Conservation (phyloP, 768 basidiomycete genomes). For the Lentinula sp. region DNA sequence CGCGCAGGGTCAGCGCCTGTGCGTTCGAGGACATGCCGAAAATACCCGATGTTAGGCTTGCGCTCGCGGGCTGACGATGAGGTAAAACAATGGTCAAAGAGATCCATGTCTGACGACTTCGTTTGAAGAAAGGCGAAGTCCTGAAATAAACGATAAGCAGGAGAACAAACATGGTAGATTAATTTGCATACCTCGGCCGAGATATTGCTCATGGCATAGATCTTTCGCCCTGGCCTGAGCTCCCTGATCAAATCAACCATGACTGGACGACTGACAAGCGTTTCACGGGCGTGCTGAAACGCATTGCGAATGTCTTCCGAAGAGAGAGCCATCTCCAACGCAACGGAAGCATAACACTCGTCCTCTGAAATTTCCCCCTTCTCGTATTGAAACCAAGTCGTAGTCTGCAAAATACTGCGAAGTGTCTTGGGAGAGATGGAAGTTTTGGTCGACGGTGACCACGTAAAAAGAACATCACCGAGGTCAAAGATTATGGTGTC, state of each 20-base stretch:
- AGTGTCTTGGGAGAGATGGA: conserved; percentile 34
- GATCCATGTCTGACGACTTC: conserved; percentile 38
- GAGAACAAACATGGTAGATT: not conserved
- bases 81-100: conserved; percentile 46
- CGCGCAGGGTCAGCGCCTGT: conserved; percentile 37
- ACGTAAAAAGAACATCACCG: conserved; percentile 51
- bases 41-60: conserved; percentile 51
- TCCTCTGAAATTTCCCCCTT: conserved; percentile 36
- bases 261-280: conserved; percentile 37
- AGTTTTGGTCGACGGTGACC: conserved; percentile 42
- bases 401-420: conserved; percentile 33
- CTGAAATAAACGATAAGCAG: not conserved
- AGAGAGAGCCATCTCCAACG: conserved; percentile 30
- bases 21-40: conserved; percentile 38
- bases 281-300: conserved; percentile 42
- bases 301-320: conserved; percentile 35
- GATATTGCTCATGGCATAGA: conserved; percentile 59
- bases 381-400: conserved; percentile 52
- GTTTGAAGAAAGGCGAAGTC: conserved; percentile 41
- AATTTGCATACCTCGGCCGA: conserved; percentile 26
- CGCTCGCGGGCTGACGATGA: conserved; percentile 48
- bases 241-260: conserved; percentile 41
- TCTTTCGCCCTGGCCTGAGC: conserved; percentile 31
- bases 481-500: conserved; percentile 46
- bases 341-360: conserved; percentile 36